phyloP scores from a whole-genome alignment of 2,329 filamentous ascomycete genomes.

The Cladosporium cucumerinum region DNA sequence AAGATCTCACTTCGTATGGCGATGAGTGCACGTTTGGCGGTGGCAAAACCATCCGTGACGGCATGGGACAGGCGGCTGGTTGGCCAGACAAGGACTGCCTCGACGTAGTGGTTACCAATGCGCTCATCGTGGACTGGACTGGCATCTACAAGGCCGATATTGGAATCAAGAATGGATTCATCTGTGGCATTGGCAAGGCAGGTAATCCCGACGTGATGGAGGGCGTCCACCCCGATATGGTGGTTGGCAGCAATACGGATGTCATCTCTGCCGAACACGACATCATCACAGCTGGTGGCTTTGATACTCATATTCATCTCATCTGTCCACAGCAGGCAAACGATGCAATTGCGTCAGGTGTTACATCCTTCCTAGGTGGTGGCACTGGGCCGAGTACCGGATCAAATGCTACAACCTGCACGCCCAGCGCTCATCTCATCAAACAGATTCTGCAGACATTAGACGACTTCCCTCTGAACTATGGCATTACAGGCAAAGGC shows the following conservation, averaged over 20 bases:
- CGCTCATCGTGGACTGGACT: constrained; percentile 82
- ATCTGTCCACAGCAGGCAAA: constrained; percentile 91
- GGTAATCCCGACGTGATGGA: constrained; percentile 98
- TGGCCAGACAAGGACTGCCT: constrained; percentile 67
- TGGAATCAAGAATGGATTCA: constrained; percentile 81
- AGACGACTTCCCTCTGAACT: constrained; percentile 77
- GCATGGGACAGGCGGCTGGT: constrained; percentile 90
- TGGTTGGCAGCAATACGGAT: constrained; percentile 85
- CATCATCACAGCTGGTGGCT: constrained; percentile 85
- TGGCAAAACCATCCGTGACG: constrained; percentile 88
- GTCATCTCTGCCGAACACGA: constrained; percentile 86
- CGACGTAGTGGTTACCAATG: constrained; percentile 86
- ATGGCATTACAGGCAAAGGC: constrained; percentile 90
- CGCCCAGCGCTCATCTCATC: constrained; percentile 78
- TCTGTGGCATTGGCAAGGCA: constrained; percentile 87
- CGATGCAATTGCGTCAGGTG: constrained; percentile 77
- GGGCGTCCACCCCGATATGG: constrained; percentile 71
- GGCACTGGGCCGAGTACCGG: constrained; percentile 91
- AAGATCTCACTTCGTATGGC: constrained; percentile 77
- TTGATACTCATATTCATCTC: constrained; percentile 89
- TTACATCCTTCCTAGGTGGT: constrained; percentile 87
- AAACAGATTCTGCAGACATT: constrained; percentile 85
- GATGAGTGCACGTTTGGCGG: constrained; percentile 96
- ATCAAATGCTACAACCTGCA: constrained; percentile 90
- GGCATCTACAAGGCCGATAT: constrained; percentile 98